phyloP scores from a whole-genome alignment of 2,329 filamentous ascomycete genomes.

The Claviceps sp. region DNA sequence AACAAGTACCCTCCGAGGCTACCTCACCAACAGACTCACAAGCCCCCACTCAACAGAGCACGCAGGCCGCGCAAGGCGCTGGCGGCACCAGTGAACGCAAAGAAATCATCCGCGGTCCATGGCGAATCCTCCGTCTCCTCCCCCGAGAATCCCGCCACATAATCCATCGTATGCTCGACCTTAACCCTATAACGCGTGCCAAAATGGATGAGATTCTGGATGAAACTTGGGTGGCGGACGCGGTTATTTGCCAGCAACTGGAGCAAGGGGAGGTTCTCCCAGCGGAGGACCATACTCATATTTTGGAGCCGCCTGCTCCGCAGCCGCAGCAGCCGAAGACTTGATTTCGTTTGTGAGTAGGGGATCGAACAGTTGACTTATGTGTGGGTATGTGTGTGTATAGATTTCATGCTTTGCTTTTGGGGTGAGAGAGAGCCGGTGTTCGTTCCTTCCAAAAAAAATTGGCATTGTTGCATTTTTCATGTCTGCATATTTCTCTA shows the following conservation, averaged over 20 bases:
- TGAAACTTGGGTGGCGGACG: constrained; percentile 82
- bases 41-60: not conserved
- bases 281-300: constrained; percentile 68
- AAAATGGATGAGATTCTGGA: constrained; percentile 74
- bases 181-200: constrained; percentile 71
- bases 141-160: constrained; percentile 84
- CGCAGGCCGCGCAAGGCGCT: constrained; percentile 1
- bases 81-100: constrained; percentile 35
- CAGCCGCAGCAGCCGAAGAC: constrained; percentile 18
- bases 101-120: constrained; percentile 81
- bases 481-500: not conserved
- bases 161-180: constrained; percentile 81
- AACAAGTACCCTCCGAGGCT: not conserved
- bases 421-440: not conserved
- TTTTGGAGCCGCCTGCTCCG: constrained; percentile 58
- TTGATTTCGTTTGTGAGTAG: not conserved
- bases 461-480: not conserved
- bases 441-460: not conserved
- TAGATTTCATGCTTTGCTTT: no score
- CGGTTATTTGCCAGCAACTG: constrained; percentile 70
- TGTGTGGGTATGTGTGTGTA: no score
- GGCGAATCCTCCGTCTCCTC: constrained; percentile 74
- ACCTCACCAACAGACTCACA: constrained; percentile 6
- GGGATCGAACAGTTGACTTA: no score
- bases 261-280: constrained; percentile 55